Evolutionary conservation across 2,329 filamentous ascomycete genomes (phyloP).

Genomic region (Cladosporium sp.): DNA sequence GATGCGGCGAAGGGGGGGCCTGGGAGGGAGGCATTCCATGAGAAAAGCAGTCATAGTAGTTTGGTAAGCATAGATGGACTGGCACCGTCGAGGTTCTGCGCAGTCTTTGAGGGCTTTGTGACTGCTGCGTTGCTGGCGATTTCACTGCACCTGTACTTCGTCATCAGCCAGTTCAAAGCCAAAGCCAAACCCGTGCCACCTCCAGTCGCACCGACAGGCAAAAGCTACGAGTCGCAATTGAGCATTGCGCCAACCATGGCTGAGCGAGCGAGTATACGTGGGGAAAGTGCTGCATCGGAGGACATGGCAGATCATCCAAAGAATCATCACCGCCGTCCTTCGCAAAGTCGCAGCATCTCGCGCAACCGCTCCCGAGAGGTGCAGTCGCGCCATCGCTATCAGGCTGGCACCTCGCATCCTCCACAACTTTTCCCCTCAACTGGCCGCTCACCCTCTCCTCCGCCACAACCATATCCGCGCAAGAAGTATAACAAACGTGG

Average conservation of each 20-base stretch:
- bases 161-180: neutral
- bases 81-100: neutral
- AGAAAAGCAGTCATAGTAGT: neutral
- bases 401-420: neutral
- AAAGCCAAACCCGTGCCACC: neutral
- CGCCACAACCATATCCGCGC: neutral
- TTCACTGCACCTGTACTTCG: neutral
- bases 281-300: neutral
- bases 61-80: neutral
- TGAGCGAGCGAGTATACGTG: neutral
- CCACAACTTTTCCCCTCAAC: conserved; percentile 1
- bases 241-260: neutral
- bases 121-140: neutral
- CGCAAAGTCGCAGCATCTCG: conserved; percentile 10
- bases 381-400: conserved; percentile 3
- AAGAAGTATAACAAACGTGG: neutral
- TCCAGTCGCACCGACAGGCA: neutral
- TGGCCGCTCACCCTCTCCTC: neutral
- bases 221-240: neutral
- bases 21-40: no score
- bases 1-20: neutral
- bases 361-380: neutral
- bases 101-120: neutral
- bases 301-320: neutral
- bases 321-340: conserved; percentile 6